Evolutionary conservation across 164 flowering plant genomes (phyloP), one percentile per base, ranked within the genome.

Genomic region (Macadamia integrifolia): DNA sequence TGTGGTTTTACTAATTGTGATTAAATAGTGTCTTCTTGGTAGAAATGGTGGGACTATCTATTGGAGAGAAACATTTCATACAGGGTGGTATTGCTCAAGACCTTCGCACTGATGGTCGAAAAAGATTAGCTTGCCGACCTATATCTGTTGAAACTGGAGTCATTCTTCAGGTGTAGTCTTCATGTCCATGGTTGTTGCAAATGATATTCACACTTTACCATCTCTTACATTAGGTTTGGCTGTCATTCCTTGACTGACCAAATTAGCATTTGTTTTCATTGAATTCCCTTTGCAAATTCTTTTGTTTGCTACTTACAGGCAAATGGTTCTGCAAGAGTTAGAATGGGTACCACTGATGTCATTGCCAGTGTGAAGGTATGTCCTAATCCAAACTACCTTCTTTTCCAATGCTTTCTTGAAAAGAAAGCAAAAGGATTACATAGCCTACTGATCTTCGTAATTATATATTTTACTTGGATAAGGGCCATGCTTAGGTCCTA

Each of bases 311-410:
- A 62, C 14, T 67, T 40, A 64, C 64, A 90, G 98, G 98, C 98
- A 50, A 89, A 85, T 86, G 97, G 99, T 69, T 94, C 99, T 1
- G 96, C 99, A n/a, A 82, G 94, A 74, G 88, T 94, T 28, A 85
- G 82, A 73, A 72, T 94, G 68, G 99, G 99, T 71, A 84, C 80
- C 58, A 94, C 99, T 1, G 91, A 94, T 42, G 98, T 92, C 58
- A 92, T 92, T 79, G 97, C 90, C 58, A 90, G 94, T 71, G 94
- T 94, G 40, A 94, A 94, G 82, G 82, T 79, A 69, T 35, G 44
- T 40, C 53, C 9, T 12, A 31, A 6, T 49, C 48, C 5, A 3
- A 3, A 6, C 30, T 68, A 42, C 14, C 4, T 67, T 13, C 42
- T 44, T 14, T 42, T 62, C 50, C 8, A 43, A n/a, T 43, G 6